Percentiles rank a stretch among this genome's conserved stretches.
These are phyloP conservation scores for Rhododendron griersonianum DNA, from an alignment of 148 eudicot species.

Conservation along the genomic window DNA sequence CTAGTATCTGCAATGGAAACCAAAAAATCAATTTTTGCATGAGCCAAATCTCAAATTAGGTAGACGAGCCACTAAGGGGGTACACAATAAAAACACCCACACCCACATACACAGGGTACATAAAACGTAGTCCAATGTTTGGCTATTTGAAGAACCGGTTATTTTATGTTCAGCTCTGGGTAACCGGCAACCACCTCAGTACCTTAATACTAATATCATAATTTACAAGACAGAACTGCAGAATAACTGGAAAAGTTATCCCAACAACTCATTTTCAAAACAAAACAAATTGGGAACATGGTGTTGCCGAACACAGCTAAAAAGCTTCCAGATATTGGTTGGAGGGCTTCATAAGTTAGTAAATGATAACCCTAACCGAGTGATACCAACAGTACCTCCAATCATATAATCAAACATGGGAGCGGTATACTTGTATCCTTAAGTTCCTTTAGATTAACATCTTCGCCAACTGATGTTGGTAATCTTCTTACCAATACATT, in stretches of 20 bases:
- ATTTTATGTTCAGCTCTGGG: neutral
- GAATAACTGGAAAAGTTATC: neutral
- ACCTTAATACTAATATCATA: neutral
- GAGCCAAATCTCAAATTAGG: neutral
- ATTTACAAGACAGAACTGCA: neutral
- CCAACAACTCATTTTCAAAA: neutral
- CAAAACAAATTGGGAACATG: neutral
- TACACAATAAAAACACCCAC: neutral
- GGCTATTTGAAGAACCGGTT: neutral
- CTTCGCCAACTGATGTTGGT: neutral
- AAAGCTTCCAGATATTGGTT: neutral
- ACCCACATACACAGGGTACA: neutral
- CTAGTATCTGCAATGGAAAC: slow-evolving; percentile 9
- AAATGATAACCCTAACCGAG: neutral
- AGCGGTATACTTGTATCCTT: neutral
- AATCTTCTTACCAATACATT: neutral
- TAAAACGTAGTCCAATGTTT: neutral
- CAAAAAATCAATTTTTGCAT: neutral
- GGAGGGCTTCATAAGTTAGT: neutral
- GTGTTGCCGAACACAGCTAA: neutral
- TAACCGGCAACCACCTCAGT: neutral
- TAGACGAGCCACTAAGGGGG: neutral
- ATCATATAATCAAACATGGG: neutral
- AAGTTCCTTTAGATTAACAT: neutral
- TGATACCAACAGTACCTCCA: neutral